Percentiles rank a stretch among this genome's conserved stretches.
These are phyloP conservation scores for Phytophthora uliginosa DNA, from an alignment of 352 stramenopile species.

Conservation along the genomic window DNA sequence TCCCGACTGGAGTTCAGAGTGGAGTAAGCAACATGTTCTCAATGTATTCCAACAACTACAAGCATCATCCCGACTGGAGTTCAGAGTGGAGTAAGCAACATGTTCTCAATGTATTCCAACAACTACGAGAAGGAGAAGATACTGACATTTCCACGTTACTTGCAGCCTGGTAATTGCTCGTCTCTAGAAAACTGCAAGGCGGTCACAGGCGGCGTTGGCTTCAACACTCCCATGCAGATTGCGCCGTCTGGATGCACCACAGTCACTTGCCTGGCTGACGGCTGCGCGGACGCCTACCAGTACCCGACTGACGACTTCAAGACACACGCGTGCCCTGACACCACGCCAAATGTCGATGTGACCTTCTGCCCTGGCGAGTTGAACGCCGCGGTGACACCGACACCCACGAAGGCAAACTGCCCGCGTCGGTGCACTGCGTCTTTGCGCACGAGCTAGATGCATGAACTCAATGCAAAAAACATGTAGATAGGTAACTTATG, in stretches of 20 bases:
- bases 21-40: constrained; percentile 24
- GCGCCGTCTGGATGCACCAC: constrained; percentile 44
- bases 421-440: constrained; percentile 29
- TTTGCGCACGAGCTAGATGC: constrained; percentile 13
- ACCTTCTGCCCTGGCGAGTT: constrained; percentile 40
- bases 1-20: constrained; percentile 52
- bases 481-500: constrained; percentile 15
- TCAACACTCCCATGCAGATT: constrained; percentile 65
- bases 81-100: constrained; percentile 29
- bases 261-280: constrained; percentile 46
- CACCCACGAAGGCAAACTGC: constrained; percentile 40
- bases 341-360: constrained; percentile 47
- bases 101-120: not conserved
- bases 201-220: constrained; percentile 48
- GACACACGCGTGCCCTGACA: constrained; percentile 49
- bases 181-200: constrained; percentile 51
- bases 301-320: constrained; percentile 55
- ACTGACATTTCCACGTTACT: not conserved
- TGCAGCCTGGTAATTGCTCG: constrained; percentile 46
- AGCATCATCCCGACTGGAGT: constrained; percentile 61
- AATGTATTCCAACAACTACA: not conserved
- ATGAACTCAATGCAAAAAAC: not conserved
- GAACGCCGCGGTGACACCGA: constrained; percentile 2
- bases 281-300: constrained; percentile 52
- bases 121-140: not conserved